Evolutionary conservation across 2,329 filamentous ascomycete genomes (phyloP), one percentile per base, ranked within the genome.

Genomic region (Scedosporium apiospermum): DNA sequence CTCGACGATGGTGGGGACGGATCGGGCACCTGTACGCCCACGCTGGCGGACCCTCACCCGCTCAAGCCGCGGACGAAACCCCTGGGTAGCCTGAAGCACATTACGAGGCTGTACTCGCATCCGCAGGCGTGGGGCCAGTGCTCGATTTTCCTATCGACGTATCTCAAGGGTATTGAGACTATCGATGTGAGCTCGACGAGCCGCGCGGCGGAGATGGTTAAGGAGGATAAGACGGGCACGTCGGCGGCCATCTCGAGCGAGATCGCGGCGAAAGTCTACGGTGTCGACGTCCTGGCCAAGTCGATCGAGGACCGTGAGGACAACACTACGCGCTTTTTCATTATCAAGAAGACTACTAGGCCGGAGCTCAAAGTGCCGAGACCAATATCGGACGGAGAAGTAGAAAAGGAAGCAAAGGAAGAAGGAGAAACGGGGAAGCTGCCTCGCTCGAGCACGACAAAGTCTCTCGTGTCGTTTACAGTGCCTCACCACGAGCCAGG

Each of bases 111-210:
- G 49, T 96, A 96, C 77, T 95, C 91, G 26, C 95, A 99, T 75
- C 93, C 93, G 9, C 95, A 99, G 75, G 95, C 92, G 30, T 96
- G 95, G 80, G 92, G 92, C 27, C 95, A 99, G 76, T 97, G 93
- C 75, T 86, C 87, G 55, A 74, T 71, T 7, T 96, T 96, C 74
- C 82, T 97, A 27, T 79, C 81, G 7, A 78, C 80, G 30, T 79
- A 90, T 68, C 83, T 96, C 65, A 87, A 86, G 67, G 84, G 84
- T 55, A 80, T 88, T n/a, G 91, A 96, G 76, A 82, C 87, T 61
- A 84, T 93, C 64, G 93, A 98, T 71, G 88, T 91, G 53, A 89
- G 87, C 65, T 95, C 89, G 30, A 99, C 95, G 5, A 93, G 89
- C 68, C 87, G 86, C 66, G 95, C 91, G 0, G 93, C 93, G 0